Conservation (phyloP, 2,329 filamentous ascomycete species). For the Penicillium sp. region DNA sequence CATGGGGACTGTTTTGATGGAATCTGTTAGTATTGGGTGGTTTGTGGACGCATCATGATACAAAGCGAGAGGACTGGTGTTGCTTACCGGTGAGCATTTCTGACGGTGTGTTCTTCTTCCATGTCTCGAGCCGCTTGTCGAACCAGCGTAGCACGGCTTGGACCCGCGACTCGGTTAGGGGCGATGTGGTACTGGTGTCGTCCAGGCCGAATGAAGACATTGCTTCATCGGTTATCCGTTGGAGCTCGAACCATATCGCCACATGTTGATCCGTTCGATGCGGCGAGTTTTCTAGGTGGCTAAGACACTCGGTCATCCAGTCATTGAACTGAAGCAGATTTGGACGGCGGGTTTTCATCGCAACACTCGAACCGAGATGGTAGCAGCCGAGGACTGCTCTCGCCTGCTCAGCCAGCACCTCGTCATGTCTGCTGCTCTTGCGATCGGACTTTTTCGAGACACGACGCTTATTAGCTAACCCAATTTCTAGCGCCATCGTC, state of each 20-base stretch:
- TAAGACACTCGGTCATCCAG: slow-evolving; percentile 37
- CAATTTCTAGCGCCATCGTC: slow-evolving; percentile 52
- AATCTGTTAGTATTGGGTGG: not conserved
- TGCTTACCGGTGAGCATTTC: slow-evolving; percentile 33
- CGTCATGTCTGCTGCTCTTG: slow-evolving; percentile 22
- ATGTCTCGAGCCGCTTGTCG: slow-evolving; percentile 37
- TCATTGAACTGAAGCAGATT: slow-evolving; percentile 39
- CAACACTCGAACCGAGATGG: slow-evolving; percentile 37
- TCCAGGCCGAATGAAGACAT: slow-evolving; percentile 39
- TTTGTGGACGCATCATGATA: not conserved
- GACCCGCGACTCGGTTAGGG: slow-evolving; percentile 35
- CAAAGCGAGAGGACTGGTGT: not conserved
- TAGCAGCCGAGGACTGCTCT: slow-evolving; percentile 37
- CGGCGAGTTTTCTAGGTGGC: slow-evolving; percentile 32
- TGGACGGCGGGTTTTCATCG: slow-evolving; percentile 39
- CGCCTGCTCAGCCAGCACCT: slow-evolving; percentile 37
- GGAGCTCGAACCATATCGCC: slow-evolving; percentile 38
- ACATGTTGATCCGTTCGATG: slow-evolving; percentile 32
- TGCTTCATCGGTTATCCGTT: slow-evolving; percentile 36
- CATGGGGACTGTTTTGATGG: slow-evolving; percentile 25
- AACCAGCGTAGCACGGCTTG: slow-evolving; percentile 39
- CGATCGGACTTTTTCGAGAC: slow-evolving; percentile 24
- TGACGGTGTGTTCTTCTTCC: slow-evolving; percentile 31
- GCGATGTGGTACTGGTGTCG: slow-evolving; percentile 34
- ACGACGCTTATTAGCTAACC: slow-evolving; percentile 35